Percentiles rank a stretch among this genome's conserved stretches.
Evolutionary conservation across 495 filamentous ascomycete genomes (phyloP).

Genomic region (Cenococcum geophilum): DNA sequence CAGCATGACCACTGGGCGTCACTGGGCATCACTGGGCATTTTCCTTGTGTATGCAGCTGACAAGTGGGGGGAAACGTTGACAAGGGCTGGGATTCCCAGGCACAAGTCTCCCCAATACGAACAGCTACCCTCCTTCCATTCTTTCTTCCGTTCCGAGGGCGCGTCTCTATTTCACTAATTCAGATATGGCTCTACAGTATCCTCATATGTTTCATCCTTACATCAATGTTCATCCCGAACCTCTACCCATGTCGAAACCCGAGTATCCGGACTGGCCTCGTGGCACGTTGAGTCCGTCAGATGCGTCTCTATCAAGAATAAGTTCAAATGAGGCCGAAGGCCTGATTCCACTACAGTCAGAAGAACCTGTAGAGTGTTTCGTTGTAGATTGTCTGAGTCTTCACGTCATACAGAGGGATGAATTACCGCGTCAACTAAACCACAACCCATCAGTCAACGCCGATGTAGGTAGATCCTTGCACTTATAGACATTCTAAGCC

Average conservation of each 20-base stretch:
- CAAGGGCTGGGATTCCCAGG: neutral
- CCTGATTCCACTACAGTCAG: neutral
- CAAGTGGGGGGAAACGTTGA: neutral
- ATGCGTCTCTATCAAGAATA: neutral
- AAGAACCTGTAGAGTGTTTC: neutral
- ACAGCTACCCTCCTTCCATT: neutral
- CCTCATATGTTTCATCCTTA: neutral
- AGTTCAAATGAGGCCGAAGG: neutral
- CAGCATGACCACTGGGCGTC: no score
- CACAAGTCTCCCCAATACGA: neutral
- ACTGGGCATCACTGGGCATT: no score
- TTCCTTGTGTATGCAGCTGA: neutral
- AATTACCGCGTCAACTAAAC: neutral
- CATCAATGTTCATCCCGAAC: neutral
- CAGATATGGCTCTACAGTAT: neutral
- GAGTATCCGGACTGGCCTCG: neutral
- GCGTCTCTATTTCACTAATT: neutral
- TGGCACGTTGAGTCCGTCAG: neutral
- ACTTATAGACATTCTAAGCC: neutral
- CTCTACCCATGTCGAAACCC: neutral
- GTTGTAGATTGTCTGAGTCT: neutral
- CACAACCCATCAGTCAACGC: neutral
- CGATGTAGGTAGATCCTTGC: neutral
- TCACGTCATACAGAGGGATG: neutral
- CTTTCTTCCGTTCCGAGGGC: neutral